phyloP scores from a whole-genome alignment of 108 stramenopile genomes.

The Mayamaea pseudoterrestris region DNA sequence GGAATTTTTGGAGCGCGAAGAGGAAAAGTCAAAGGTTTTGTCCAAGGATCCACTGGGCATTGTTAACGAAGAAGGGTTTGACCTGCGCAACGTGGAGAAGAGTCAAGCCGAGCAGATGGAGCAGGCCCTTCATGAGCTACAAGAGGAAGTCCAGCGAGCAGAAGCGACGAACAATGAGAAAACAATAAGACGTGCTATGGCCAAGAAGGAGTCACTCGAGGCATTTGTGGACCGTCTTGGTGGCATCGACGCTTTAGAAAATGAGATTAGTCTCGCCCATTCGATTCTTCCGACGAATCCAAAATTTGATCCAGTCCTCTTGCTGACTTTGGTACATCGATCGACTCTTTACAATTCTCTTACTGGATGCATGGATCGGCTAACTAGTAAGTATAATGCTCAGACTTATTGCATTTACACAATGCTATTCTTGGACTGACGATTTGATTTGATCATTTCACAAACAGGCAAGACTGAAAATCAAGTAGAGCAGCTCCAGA shows the following conservation, averaged over 20 bases:
- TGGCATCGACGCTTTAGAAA: slow-evolving; percentile 21
- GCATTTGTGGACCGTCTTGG: slow-evolving; percentile 38
- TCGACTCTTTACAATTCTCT: slow-evolving; percentile 58
- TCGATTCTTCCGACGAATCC: slow-evolving; percentile 65
- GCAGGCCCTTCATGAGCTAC: slow-evolving; percentile 39
- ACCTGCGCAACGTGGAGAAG: slow-evolving; percentile 42
- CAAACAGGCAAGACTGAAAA: slow-evolving; percentile 58
- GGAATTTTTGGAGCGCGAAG: slow-evolving; percentile 53
- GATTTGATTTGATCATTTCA: not conserved
- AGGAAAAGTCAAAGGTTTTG: slow-evolving; percentile 50
- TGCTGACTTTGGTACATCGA: slow-evolving; percentile 76
- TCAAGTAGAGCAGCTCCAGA: slow-evolving; percentile 70
- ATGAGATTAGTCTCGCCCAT: not conserved
- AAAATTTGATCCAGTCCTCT: slow-evolving; percentile 79
- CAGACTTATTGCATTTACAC: not conserved
- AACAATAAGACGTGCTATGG: slow-evolving; percentile 30
- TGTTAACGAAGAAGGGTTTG: slow-evolving; percentile 30
- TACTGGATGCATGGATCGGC: slow-evolving; percentile 49
- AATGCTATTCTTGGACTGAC: not conserved
- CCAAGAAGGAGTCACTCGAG: slow-evolving; percentile 63
- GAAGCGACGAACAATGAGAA: slow-evolving; percentile 29
- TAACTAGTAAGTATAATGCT: slow-evolving; percentile 43
- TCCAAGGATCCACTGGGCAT: slow-evolving; percentile 69
- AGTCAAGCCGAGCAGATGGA: slow-evolving; percentile 41
- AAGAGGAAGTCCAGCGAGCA: slow-evolving; percentile 40